Conservation (phyloP, 768 basidiomycete genomes). For the Leucocoprinus sp. region DNA sequence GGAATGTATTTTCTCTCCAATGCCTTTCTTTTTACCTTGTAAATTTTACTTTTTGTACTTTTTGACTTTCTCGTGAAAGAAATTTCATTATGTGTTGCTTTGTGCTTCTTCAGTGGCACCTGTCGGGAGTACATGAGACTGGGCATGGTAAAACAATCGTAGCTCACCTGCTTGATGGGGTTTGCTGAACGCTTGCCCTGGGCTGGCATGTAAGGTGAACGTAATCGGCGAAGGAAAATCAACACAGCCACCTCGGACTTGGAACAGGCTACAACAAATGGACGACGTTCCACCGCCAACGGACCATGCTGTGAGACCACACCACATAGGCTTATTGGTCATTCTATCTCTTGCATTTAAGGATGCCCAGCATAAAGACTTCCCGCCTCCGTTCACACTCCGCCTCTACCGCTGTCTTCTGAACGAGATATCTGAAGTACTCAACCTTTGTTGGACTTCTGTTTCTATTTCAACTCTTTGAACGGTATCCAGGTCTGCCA, state of each 20-base stretch:
- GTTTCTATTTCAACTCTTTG: not conserved
- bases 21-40: constrained; percentile 42
- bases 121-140: constrained; percentile 12
- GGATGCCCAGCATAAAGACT: constrained; percentile 42
- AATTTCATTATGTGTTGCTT: constrained; percentile 16
- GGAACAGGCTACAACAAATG: constrained; percentile 19
- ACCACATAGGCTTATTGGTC: constrained; percentile 64
- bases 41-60: constrained; percentile 25
- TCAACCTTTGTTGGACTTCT: constrained; percentile 14
- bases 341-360: constrained; percentile 57
- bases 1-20: constrained; percentile 52
- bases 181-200: constrained; percentile 27
- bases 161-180: constrained; percentile 18
- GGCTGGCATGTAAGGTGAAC: constrained; percentile 17
- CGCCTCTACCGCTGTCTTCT: constrained; percentile 61
- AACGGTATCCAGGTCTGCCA: constrained; percentile 42
- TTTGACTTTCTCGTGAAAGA: constrained; percentile 21
- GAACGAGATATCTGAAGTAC: constrained; percentile 63
- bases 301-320: constrained; percentile 64
- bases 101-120: constrained; percentile 55
- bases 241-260: constrained; percentile 9
- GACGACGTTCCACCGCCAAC: constrained; percentile 51
- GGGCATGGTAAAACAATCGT: constrained; percentile 10
- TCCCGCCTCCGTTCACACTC: constrained; percentile 51
- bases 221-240: constrained; percentile 11